Evolutionary conservation across 2,329 filamentous ascomycete genomes (phyloP), one percentile per base, ranked within the genome.

Genomic region (Sporothrix euskadiensis): DNA sequence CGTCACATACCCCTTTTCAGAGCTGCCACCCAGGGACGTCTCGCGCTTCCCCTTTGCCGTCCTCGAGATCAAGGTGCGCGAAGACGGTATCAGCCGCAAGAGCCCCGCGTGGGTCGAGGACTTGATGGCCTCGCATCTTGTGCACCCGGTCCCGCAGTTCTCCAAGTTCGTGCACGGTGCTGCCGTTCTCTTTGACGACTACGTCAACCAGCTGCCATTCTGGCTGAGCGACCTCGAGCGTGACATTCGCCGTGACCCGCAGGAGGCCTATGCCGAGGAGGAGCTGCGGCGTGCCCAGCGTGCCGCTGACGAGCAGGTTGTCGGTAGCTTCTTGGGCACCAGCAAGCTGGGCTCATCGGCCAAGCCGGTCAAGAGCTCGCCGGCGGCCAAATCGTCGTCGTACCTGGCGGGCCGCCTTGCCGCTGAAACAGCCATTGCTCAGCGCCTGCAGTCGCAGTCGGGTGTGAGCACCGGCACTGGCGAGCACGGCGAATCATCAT

Each of bases 151-250:
- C 0, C 93, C 94, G 1, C 90, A 92, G 69, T 99, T 99, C 83
- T 98, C 94, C 78, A 99, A 99, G 81, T 99, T 98, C 78, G 92
- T 97, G 2, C 95, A 99, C 78, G 96, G 96, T 75, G 91, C 97
- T 4, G 94, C 95, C 8, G 91, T 91, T 54, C 86, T 99, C 1
- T 98, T 98, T 77, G 96, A 98, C 79, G 94, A 99, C 81, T 90
- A 97, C 79, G 94, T 99, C 81, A 98, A 98, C 83, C 94, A 90
- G 75, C 90, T 98, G 79, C 96, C 96, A 16, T 98, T 98, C 84
- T 99, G 96, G 96, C 88, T 98, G 47, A 91, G 91, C 78, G 92
- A 97, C 75, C 87, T 98, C 59, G 95, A 98, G 80, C 93, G 89
- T 44, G 96, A 99, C 80, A 99, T 99, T 79, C 91, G 95, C 77